Conservation (phyloP, 805 yeast genomes). For the Cyberlindnera americana region DNA sequence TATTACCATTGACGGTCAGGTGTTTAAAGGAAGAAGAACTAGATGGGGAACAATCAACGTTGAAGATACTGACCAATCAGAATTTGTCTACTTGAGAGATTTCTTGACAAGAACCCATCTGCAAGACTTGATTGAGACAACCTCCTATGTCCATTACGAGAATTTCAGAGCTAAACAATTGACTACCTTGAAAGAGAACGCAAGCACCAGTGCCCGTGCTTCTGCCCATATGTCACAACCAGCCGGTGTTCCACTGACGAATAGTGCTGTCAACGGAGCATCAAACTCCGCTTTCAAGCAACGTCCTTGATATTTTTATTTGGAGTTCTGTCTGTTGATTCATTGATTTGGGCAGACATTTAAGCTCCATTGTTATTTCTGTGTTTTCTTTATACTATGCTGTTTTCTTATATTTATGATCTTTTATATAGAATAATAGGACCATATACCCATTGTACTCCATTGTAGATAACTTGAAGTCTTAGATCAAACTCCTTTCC, state of each 20-base stretch:
- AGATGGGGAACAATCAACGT: slow-evolving; percentile 93
- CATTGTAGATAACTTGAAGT: too few relatives aligned
- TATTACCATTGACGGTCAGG: slow-evolving; percentile 70
- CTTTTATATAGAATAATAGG: too few relatives aligned
- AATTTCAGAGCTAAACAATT: slow-evolving; percentile 90
- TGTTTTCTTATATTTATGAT: too few relatives aligned
- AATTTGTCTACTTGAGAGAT: slow-evolving; percentile 89
- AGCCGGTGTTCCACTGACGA: slow-evolving; percentile 13
- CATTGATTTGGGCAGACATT: not conserved
- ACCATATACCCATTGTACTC: too few relatives aligned
- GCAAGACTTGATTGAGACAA: slow-evolving; percentile 93
- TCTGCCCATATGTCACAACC: slow-evolving; percentile 33
- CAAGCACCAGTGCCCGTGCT: slow-evolving; percentile 36
- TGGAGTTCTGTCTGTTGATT: not conserved
- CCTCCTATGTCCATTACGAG: slow-evolving; percentile 86
- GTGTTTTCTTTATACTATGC: too few relatives aligned
- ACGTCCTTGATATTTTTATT: slow-evolving; percentile 15
- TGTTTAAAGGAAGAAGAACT: slow-evolving; percentile 85
- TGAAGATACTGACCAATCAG: slow-evolving; percentile 93
- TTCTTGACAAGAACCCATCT: slow-evolving; percentile 93
- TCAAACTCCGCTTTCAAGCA: slow-evolving; percentile 22
- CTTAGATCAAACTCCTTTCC: not conserved
- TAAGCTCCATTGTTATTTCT: too few relatives aligned
- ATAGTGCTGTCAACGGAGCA: slow-evolving; percentile 11
- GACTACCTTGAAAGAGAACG: slow-evolving; percentile 88